Base-by-base conservation (phyloP, 345 rosid species). In the Brassica nigra region DNA sequence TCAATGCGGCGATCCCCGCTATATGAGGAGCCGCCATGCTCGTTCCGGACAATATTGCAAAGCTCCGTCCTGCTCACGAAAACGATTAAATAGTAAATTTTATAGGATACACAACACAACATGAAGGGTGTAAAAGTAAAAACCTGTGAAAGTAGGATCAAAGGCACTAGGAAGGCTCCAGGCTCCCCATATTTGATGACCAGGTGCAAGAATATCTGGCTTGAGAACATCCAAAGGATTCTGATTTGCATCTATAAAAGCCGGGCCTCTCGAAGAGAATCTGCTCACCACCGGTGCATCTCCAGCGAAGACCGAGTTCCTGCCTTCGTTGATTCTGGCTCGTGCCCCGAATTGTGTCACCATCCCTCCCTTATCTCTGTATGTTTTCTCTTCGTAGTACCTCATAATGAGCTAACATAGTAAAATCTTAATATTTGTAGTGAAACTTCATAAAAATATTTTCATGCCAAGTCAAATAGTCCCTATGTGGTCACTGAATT, bases 21-120 rank as follows among this genome's bases (percentile, higher is more conserved):
- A 90, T 71, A 58, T 94, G 98, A 65, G 97, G 97, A 34, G 97
- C 76, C 0, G 97, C 97, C 98, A 92, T 92, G 86, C 98, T 94
- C 2, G 97, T 90, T 36, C 97, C 98, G 0, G 98, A 94, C 59
- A 90, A 39, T 54, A 94, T 73, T 0, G 97, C 98, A 73, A 88
- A 94, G 70, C 68, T 84, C 42, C 84, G 68, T 47, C 97, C 98
- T 94, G 74, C 31, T 18, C 37, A 34, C 6, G 4, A 37, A 52
- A 52, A 9, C 20, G 29, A 61, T n/a, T 6, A 59, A 23, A 29
- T 54, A 36, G 6, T 12, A 28, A 1, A 52, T 9, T 30, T 6
- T 15, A 70, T 33, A 52, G 14, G 18, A 27, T 49, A 49, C 57
- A 47, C 8, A 33, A 68, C 23, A 70, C 55, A 70, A 75, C 15